Evolutionary conservation across 2,329 filamentous ascomycete species (phyloP), one percentile per base, ranked within the genome.

Genomic region (Aureobasidium musti): DNA sequence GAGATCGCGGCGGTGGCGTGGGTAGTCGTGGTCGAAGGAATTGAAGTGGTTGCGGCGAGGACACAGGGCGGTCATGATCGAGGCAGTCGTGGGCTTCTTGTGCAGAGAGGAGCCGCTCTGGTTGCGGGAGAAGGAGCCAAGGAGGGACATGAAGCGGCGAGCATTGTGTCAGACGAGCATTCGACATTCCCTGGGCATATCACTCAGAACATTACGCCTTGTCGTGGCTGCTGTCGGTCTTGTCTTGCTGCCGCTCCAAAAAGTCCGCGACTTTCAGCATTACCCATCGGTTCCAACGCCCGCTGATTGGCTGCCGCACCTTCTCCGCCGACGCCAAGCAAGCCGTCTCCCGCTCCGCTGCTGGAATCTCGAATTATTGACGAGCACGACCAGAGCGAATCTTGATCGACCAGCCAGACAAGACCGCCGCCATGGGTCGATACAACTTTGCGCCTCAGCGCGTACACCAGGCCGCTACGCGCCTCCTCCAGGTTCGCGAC

Each of bases 131-230:
- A 82, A 80, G 78, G 79, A 80, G 79, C 81, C 81, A 80, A 83
- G 76, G 79, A 82, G 79, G 84, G 84, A 86, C 87, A 89, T 89
- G 85, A 84, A 84, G 83, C 74, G 79, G 76, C 80, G 80, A 78
- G 82, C 86, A 89, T 88, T 72, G 81, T 87, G 84, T 79, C 78
- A 79, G 59, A 61, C 43, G 39, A 30, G 35, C 63, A 66, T 39
- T 56, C 50, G 39, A 50, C 66, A 39, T 64, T 53, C 59, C 50
- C 43, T n/a, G 26, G 35, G 33, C 66, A 67, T 64, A 43, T 17
- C 33, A 56, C 26, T 64, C 57, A 61, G 41, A 37, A 49, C 57
- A 61, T 61, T 13, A 19, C 19, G 57, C 35, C 35, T 39, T 17
- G 35, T 39, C 35, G 35, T 39, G 35, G 35, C 35, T 5, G 35